phyloP scores from a whole-genome alignment of 306 rosid genomes.

The Cyamopsis tetragonoloba region DNA sequence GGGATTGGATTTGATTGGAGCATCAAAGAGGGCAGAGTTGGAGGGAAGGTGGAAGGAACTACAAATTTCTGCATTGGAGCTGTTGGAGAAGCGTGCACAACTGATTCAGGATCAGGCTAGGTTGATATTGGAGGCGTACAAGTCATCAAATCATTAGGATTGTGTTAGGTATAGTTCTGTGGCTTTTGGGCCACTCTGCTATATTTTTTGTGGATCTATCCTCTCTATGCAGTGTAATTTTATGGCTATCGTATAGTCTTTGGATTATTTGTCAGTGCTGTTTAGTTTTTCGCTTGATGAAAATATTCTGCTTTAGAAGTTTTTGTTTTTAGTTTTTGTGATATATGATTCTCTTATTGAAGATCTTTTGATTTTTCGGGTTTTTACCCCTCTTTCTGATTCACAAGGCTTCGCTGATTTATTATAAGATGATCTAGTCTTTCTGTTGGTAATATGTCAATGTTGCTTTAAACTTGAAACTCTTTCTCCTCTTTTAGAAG shows the following conservation, averaged over 20 bases:
- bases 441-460: background rate
- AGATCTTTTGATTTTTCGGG: background rate
- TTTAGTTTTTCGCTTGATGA: background rate
- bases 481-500: too few relatives aligned
- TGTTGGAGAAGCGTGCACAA: conserved; percentile 30
- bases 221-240: background rate
- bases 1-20: conserved; percentile 39
- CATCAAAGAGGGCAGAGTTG: conserved; percentile 41
- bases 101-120: conserved; percentile 34
- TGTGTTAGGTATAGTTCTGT: conserved; percentile 7
- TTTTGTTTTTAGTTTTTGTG: background rate
- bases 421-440: background rate
- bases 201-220: background rate
- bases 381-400: background rate
- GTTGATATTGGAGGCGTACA: conserved; percentile 40
- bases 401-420: background rate
- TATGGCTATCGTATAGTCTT: background rate
- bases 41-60: conserved; percentile 50
- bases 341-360: background rate
- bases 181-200: background rate
- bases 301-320: background rate
- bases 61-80: conserved; percentile 46
- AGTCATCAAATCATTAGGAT: conserved; percentile 30
- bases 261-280: background rate
- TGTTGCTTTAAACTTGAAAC: background rate